Conservation (phyloP, 2,329 filamentous ascomycete genomes). For the Cordyceps farinosa region DNA sequence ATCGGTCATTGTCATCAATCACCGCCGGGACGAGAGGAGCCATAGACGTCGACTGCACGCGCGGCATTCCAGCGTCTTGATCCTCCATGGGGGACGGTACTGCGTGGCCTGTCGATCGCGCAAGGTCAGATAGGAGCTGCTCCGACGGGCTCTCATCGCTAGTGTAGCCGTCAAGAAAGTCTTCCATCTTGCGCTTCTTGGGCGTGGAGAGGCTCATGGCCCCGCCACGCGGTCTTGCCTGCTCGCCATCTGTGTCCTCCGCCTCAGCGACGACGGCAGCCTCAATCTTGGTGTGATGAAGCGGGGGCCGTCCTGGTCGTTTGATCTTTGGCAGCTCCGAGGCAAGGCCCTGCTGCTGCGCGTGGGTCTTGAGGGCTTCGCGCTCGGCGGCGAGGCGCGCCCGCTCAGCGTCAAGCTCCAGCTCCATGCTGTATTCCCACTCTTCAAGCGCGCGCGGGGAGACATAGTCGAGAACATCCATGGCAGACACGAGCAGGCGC, state of each 20-base stretch:
- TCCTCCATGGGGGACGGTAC: not conserved
- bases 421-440: slow-evolving; percentile 48
- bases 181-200: slow-evolving; percentile 28
- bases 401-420: slow-evolving; percentile 41
- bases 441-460: slow-evolving; percentile 54
- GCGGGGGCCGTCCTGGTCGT: not conserved
- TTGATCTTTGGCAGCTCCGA: not conserved
- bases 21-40: not conserved
- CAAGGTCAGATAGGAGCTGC: slow-evolving; percentile 23
- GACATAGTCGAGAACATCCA: slow-evolving; percentile 54
- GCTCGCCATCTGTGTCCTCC: slow-evolving; percentile 23
- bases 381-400: slow-evolving; percentile 27
- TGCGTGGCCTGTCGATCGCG: not conserved
- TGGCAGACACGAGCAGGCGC: slow-evolving; percentile 43
- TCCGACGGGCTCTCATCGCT: slow-evolving; percentile 25
- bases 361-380: slow-evolving; percentile 12
- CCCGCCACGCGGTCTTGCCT: slow-evolving; percentile 27
- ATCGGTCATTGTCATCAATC: not conserved
- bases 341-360: not conserved
- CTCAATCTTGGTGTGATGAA: slow-evolving; percentile 26
- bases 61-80: not conserved
- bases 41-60: not conserved
- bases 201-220: slow-evolving; percentile 37
- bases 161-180: slow-evolving; percentile 19
- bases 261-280: slow-evolving; percentile 29